A percentile compares a stretch with the other conserved stretches of the same genome.
phyloP scores from a whole-genome alignment of 169 alveolate genomes.

The Plasmodium fragile region DNA sequence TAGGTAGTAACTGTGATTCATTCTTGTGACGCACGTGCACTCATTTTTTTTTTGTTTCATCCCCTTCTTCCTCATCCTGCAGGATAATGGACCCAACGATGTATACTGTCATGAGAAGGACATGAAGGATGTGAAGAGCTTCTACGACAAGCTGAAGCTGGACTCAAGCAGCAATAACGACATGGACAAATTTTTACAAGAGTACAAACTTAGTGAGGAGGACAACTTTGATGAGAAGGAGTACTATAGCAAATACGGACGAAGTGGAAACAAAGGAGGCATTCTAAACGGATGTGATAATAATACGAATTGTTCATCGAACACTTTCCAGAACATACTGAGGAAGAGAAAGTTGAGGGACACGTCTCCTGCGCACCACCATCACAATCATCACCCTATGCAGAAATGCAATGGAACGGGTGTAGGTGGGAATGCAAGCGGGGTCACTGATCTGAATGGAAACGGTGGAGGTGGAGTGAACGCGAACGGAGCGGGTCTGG shows the following conservation, averaged over 20 bases:
- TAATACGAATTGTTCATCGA: slow-evolving; percentile 19
- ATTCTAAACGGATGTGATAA: slow-evolving; percentile 3
- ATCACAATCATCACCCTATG: neutral
- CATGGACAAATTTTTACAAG: slow-evolving; percentile 13
- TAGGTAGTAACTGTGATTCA: neutral
- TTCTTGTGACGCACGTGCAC: neutral
- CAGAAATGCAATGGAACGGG: neutral
- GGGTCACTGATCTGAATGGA: neutral
- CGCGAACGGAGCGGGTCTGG: neutral
- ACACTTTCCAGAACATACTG: slow-evolving; percentile 26
- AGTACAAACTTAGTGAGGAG: slow-evolving; percentile 14
- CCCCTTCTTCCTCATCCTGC: neutral
- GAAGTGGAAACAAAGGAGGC: slow-evolving; percentile 9
- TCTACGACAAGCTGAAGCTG: slow-evolving; percentile 24
- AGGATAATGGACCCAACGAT: slow-evolving; percentile 12
- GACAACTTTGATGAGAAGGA: slow-evolving; percentile 37
- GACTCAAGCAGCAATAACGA: slow-evolving; percentile 22
- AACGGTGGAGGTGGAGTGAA: neutral
- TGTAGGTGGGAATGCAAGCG: neutral
- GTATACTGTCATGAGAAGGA: neutral
- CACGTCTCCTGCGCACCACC: neutral
- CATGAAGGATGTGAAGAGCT: slow-evolving; percentile 21
- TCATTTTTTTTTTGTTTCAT: neutral
- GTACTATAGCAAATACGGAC: slow-evolving; percentile 13
- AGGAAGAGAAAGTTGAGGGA: slow-evolving; percentile 19